Base-by-base conservation (phyloP, 805 yeast species). In the Nakazawaea molendinolei region DNA sequence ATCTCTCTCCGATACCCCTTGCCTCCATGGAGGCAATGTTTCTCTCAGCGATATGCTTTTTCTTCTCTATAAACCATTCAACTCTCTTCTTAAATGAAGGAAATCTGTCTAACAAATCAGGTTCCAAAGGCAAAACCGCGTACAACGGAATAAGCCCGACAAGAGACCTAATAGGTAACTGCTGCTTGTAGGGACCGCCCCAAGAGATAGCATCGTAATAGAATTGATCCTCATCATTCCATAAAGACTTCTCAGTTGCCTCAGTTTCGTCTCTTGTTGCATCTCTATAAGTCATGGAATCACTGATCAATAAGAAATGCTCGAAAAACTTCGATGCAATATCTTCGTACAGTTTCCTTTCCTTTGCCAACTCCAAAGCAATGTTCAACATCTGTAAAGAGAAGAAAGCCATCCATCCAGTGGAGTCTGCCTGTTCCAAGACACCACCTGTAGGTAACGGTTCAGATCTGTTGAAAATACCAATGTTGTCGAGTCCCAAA, bases 351-450 rank as follows among this genome's bases (percentile, higher is more conserved):
- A 84, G 92, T 0, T 84, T 78, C 45, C 86, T 77, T 32, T 79
- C 76, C 55, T 83, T 86, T 15, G 96, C 90, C 49, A 87, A 71
- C 58, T 89, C 96, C 44, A 87, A 69, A 0, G 96, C 89, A 53
- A 89, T 89, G 57, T 86, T 87, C 59, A 89, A 71, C 96, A 87
- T 86, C 53, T 83, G 89, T 50, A 89, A 67, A 21, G 83, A 74
- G 62, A 81, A 87, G 63, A 90, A 87, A 0, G 95, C 96, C 92
- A 87, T 85, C 97, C 97, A 87, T 20, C 96, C 96, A 8, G 97
- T 89, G 12, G 95, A 83, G 60, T 87, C 97, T 0, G 96, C 95
- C 59, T 87, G 97, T 53, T 86, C 94, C 44, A 87, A 68, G 24
- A 70, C 74, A 33, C 95, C 95, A 26, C 95, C 95, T 2, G 94